Percentiles rank a stretch among this genome's conserved stretches.
Conservation (phyloP, 2,329 filamentous ascomycete species). For the Sporothrix euskadiensis region DNA sequence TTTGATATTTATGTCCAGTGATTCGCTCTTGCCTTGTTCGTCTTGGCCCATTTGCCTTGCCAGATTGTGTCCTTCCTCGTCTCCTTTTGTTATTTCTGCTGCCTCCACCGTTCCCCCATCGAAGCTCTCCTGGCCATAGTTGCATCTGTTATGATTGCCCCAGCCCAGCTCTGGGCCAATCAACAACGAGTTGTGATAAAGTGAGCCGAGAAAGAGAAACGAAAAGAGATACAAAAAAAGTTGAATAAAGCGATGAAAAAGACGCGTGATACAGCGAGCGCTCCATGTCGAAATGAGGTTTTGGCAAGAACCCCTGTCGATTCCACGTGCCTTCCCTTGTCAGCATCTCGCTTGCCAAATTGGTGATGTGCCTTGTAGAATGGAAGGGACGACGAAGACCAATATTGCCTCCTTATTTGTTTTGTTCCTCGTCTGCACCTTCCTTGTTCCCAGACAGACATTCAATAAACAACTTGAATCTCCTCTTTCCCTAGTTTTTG, state of each 20-base stretch:
- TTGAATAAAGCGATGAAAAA: not conserved
- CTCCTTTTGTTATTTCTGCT: not conserved
- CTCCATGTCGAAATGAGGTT: not conserved
- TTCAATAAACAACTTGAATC: not conserved
- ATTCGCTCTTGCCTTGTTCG: not conserved
- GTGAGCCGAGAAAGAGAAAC: not conserved
- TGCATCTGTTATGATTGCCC: not conserved
- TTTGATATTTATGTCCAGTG: not conserved
- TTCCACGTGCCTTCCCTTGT: constrained; percentile 7
- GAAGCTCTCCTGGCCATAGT: not conserved
- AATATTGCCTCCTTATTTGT: not conserved
- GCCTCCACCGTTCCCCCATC: constrained; percentile 8
- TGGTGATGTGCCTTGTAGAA: not conserved
- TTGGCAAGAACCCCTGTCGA: not conserved
- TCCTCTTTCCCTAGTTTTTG: not conserved
- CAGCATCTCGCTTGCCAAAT: not conserved
- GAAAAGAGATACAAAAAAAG: not conserved
- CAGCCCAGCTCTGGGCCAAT: not conserved
- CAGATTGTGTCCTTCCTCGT: not conserved
- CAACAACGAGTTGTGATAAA: not conserved
- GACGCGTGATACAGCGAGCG: not conserved
- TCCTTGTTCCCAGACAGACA: not conserved
- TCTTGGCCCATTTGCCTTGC: not conserved
- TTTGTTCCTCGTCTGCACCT: not conserved
- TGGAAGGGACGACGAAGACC: not conserved